Conservation (phyloP, 2,329 filamentous ascomycete species). For the Lecanosticta acicola region DNA sequence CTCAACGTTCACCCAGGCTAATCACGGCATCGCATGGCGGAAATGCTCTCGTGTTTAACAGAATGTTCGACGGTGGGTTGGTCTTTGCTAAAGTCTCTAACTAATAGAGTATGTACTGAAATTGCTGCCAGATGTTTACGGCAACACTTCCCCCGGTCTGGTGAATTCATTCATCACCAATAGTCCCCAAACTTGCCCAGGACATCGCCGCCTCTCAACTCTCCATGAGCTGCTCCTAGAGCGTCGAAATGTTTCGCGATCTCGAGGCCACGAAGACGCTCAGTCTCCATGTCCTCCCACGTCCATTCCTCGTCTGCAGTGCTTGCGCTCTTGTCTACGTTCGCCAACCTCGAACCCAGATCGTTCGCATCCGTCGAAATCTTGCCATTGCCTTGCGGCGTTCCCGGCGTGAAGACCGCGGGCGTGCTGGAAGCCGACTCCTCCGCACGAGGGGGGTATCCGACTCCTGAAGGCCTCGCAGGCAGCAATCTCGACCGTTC, state of each 20-base stretch:
- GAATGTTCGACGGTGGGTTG: too few species aligned
- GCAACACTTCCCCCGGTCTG: too few species aligned
- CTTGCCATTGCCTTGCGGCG: constrained; percentile 18
- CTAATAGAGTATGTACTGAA: too few species aligned
- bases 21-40: too few species aligned
- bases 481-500: constrained; percentile 69
- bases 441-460: constrained; percentile 28
- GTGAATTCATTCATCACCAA: too few species aligned
- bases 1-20: too few species aligned
- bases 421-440: constrained; percentile 20
- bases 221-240: constrained; percentile 50
- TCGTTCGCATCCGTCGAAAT: constrained; percentile 24
- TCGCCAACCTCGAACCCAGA: constrained; percentile 25
- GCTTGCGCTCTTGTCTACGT: constrained; percentile 8
- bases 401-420: constrained; percentile 16
- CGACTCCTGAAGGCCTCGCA: constrained; percentile 56
- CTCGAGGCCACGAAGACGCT: constrained; percentile 50
- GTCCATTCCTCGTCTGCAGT: constrained; percentile 45
- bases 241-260: constrained; percentile 51
- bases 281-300: constrained; percentile 56
- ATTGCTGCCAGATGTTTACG: too few species aligned
- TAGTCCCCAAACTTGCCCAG: constrained; percentile 39
- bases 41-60: too few species aligned
- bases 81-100: too few species aligned
- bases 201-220: constrained; percentile 43